A percentile compares a stretch with the other conserved stretches of the same genome.
These are phyloP conservation scores for Sodiomyces alkalinus DNA, from an alignment of 2,329 filamentous ascomycete species.

Conservation along the genomic window DNA sequence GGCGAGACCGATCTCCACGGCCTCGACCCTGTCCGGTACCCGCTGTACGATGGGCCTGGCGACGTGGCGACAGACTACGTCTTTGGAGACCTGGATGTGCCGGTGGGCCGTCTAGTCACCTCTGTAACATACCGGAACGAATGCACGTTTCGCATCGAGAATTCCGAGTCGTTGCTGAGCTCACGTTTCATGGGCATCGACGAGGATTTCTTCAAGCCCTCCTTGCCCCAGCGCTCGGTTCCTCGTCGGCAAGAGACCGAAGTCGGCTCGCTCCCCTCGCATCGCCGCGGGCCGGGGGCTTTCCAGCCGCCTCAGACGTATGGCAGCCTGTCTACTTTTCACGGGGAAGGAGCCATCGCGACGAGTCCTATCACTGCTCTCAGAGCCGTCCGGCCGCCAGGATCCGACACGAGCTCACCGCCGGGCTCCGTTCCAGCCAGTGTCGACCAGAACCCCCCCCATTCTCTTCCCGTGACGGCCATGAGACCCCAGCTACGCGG, in stretches of 20 bases:
- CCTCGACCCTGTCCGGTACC: constrained; percentile 55
- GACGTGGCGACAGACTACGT: constrained; percentile 60
- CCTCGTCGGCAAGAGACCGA: constrained; percentile 27
- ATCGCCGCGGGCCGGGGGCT: constrained; percentile 30
- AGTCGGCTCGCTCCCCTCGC: constrained; percentile 60
- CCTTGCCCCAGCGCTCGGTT: constrained; percentile 42
- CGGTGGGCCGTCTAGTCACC: constrained; percentile 69
- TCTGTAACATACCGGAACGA: constrained; percentile 75
- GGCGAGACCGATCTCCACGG: constrained; percentile 38
- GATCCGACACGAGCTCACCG: constrained; percentile 48
- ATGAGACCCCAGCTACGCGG: constrained; percentile 23
- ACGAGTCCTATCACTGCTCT: constrained; percentile 79
- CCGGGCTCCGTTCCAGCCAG: constrained; percentile 33
- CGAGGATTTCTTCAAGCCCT: constrained; percentile 74
- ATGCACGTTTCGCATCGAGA: constrained; percentile 81
- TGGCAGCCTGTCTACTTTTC: constrained; percentile 78
- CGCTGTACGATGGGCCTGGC: constrained; percentile 47
- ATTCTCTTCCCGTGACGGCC: constrained; percentile 34
- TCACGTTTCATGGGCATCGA: constrained; percentile 88
- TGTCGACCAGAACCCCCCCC: constrained; percentile 27
- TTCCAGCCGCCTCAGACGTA: constrained; percentile 65
- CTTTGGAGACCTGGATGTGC: constrained; percentile 75
- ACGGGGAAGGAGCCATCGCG: constrained; percentile 61
- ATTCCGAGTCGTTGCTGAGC: constrained; percentile 79
- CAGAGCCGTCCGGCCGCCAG: constrained; percentile 47